phyloP scores from a whole-genome alignment of 1,284 basidiomycete genomes.

The Sphaerobolus stellatus region DNA sequence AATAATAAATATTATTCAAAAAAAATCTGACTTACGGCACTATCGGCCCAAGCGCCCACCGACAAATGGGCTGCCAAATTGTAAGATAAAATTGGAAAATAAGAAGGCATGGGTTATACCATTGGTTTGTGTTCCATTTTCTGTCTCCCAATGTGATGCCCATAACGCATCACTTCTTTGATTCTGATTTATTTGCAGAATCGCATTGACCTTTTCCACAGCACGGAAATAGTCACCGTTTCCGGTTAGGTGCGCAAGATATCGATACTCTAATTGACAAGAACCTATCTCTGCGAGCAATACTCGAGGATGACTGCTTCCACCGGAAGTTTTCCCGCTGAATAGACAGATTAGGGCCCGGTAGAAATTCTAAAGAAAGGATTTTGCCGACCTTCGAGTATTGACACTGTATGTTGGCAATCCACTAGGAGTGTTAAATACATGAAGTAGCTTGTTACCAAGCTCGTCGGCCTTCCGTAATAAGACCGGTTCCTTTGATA shows the following conservation, averaged over 20 bases:
- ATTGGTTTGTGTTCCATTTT: slow-evolving; percentile 1
- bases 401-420: slow-evolving; percentile 51
- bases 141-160: slow-evolving; percentile 10
- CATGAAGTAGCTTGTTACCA: slow-evolving; percentile 50
- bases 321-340: slow-evolving; percentile 1
- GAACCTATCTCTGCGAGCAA: slow-evolving; percentile 47
- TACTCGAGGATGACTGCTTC: slow-evolving; percentile 7
- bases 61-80: slow-evolving; percentile 46
- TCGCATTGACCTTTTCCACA: slow-evolving; percentile 15
- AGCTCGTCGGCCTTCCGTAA: slow-evolving; percentile 54
- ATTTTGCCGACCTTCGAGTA: slow-evolving; percentile 38
- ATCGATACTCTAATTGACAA: slow-evolving; percentile 64
- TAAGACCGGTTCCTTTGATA: slow-evolving; percentile 50
- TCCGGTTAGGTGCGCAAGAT: slow-evolving; percentile 62
- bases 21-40: slow-evolving; percentile 35
- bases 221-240: slow-evolving; percentile 44
- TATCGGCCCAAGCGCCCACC: slow-evolving; percentile 66
- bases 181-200: slow-evolving; percentile 14
- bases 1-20: neutral
- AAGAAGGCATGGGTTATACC: neutral
- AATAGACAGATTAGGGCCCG: too few species aligned
- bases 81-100: slow-evolving; percentile 13
- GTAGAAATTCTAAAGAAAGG: neutral
- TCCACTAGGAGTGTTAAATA: slow-evolving; percentile 49
- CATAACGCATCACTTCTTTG: slow-evolving; percentile 9